phyloP scores from a whole-genome alignment of 495 filamentous ascomycete genomes.

The Aspergillus ellipticus region DNA sequence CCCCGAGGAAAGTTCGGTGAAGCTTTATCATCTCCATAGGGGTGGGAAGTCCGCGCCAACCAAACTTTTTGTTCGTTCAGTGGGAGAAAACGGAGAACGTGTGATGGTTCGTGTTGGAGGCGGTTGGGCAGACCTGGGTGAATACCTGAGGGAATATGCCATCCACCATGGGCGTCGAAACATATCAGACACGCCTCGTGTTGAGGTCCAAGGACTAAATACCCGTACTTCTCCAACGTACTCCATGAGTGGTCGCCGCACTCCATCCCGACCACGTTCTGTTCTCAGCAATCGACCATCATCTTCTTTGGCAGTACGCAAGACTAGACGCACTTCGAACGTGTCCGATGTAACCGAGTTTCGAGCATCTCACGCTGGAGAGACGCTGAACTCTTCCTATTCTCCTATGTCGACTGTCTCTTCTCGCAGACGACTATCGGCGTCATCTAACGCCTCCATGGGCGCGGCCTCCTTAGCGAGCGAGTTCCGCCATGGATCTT shows the following conservation, averaged over 20 bases:
- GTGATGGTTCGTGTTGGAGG: constrained; percentile 98
- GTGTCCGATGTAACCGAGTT: constrained; percentile 33
- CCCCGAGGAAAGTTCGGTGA: constrained; percentile 61
- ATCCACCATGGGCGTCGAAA: constrained; percentile 70
- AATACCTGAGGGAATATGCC: constrained; percentile 92
- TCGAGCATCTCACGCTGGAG: constrained; percentile 27
- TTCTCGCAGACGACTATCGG: constrained; percentile 31
- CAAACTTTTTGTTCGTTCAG: constrained; percentile 87
- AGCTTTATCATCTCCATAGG: constrained; percentile 89
- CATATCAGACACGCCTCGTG: constrained; percentile 38
- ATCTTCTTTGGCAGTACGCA: constrained; percentile 41
- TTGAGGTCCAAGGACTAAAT: constrained; percentile 41
- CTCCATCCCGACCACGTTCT: constrained; percentile 34
- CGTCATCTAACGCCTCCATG: constrained; percentile 37
- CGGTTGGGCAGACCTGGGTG: constrained; percentile 91
- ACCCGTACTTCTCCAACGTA: constrained; percentile 33
- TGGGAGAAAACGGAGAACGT: constrained; percentile 84
- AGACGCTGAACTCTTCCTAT: constrained; percentile 25
- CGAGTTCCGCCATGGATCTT: constrained; percentile 17
- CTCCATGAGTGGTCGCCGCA: constrained; percentile 29
- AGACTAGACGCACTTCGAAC: constrained; percentile 36
- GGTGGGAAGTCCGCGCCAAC: constrained; percentile 77
- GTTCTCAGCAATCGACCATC: constrained; percentile 35
- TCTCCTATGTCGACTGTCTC: constrained; percentile 27
- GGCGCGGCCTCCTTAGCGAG: constrained; percentile 27